Percentiles rank a stretch among this genome's conserved stretches.
These are phyloP conservation scores for Penicillium robsamsonii DNA, from an alignment of 495 filamentous ascomycete species.

Conservation along the genomic window DNA sequence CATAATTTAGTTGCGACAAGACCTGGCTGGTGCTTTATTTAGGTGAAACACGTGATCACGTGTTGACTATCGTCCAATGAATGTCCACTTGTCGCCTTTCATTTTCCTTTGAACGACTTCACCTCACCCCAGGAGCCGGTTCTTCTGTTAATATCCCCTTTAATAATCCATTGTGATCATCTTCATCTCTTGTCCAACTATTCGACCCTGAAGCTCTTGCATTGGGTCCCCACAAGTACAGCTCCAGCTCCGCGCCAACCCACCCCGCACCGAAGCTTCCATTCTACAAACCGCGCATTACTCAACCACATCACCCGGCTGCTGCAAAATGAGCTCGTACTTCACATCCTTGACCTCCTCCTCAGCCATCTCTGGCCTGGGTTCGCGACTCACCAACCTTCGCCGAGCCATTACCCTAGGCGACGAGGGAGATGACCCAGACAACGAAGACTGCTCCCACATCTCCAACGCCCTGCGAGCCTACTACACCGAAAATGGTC, in stretches of 20 bases:
- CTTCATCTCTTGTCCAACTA: neutral
- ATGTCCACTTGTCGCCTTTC: conserved; percentile 2
- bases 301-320: neutral
- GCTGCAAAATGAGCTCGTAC: conserved; percentile 68
- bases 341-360: conserved; percentile 63
- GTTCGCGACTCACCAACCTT: conserved; percentile 75
- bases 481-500: conserved; percentile 89
- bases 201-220: neutral
- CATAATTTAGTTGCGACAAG: neutral
- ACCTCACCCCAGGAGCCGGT: conserved; percentile 21
- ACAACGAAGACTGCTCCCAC: conserved; percentile 93
- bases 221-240: conserved; percentile 9
- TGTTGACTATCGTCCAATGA: conserved; percentile 10
- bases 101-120: conserved; percentile 5
- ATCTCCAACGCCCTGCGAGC: conserved; percentile 91
- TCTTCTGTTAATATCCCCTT: conserved; percentile 18
- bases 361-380: conserved; percentile 70
- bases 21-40: neutral
- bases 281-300: conserved; percentile 9
- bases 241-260: conserved; percentile 18
- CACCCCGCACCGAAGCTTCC: conserved; percentile 25
- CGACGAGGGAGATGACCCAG: conserved; percentile 69
- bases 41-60: conserved; percentile 18
- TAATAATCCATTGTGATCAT: neutral
- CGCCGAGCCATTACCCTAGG: conserved; percentile 78